A percentile compares a stretch with the other conserved stretches of the same genome.
These are phyloP conservation scores for Rheum nobile DNA, from an alignment of 148 eudicot species.

Conservation along the genomic window DNA sequence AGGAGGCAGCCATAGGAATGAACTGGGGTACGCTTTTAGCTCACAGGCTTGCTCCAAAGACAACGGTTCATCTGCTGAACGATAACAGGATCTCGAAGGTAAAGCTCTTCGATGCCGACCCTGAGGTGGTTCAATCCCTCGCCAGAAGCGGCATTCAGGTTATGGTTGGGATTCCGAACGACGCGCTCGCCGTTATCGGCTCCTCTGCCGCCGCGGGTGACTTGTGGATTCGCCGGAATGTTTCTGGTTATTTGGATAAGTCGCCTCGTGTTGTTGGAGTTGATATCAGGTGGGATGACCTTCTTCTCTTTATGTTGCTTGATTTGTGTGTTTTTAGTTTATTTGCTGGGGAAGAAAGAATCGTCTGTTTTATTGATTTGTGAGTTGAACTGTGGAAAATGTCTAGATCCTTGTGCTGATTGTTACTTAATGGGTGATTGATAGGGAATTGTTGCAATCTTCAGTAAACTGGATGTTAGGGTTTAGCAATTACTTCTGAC, in stretches of 20 bases:
- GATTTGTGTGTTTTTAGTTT: too few species aligned
- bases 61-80: conserved; percentile 53
- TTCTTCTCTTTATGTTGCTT: too few species aligned
- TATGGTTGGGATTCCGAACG: conserved; percentile 79
- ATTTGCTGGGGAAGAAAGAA: too few species aligned
- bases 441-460: too few species aligned
- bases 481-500: not conserved
- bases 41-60: conserved; percentile 44
- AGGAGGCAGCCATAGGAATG: conserved; percentile 56
- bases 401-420: not conserved
- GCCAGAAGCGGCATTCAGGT: too few species aligned
- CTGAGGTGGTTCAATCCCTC: too few species aligned
- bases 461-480: not conserved
- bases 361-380: too few species aligned
- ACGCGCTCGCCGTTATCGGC: conserved; percentile 33
- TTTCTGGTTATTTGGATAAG: conserved; percentile 36
- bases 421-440: not conserved
- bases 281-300: too few species aligned
- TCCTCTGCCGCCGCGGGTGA: conserved; percentile 47
- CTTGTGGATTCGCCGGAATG: conserved; percentile 59
- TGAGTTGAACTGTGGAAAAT: too few species aligned
- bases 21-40: conserved; percentile 74
- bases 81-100: conserved; percentile 60
- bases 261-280: too few species aligned
- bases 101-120: conserved; percentile 74